These are phyloP conservation scores for Neltuma alba DNA, from an alignment of 306 rosid genomes.

Conservation along the genomic window DNA sequence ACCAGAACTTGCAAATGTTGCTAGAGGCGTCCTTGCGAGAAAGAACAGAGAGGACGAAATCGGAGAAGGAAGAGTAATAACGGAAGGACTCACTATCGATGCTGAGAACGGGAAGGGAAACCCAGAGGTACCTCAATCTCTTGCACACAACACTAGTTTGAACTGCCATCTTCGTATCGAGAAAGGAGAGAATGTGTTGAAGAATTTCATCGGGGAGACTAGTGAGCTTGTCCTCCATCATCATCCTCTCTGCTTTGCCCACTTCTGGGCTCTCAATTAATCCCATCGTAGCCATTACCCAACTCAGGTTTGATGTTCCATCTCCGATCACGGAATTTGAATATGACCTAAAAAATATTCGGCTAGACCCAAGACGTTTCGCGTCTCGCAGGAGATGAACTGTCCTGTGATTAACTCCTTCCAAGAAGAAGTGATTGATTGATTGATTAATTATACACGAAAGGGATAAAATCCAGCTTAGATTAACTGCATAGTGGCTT, in stretches of 20 bases:
- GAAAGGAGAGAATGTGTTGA: slow-evolving; percentile 2
- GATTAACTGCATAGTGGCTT: too few species aligned
- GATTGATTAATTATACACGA: too few species aligned
- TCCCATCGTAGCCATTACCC: background rate
- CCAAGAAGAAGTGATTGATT: too few species aligned
- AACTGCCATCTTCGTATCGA: slow-evolving; percentile 16
- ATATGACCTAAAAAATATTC: background rate
- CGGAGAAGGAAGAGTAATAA: slow-evolving; percentile 10
- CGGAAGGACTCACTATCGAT: slow-evolving; percentile 23
- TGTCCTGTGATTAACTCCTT: too few species aligned
- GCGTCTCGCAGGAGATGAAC: too few species aligned
- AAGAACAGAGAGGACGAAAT: slow-evolving; percentile 6
- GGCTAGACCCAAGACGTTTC: too few species aligned
- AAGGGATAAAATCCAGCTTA: too few species aligned
- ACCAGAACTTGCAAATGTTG: slow-evolving; percentile 13
- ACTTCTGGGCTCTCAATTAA: background rate
- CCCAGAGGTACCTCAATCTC: slow-evolving; percentile 16
- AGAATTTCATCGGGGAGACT: slow-evolving; percentile 26
- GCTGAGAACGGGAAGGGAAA: slow-evolving; percentile 8
- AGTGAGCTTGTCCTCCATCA: slow-evolving; percentile 6
- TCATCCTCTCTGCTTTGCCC: background rate
- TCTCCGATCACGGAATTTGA: background rate
- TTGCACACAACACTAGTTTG: slow-evolving; percentile 8
- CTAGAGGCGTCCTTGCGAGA: background rate
- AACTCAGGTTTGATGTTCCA: background rate